phyloP scores from a whole-genome alignment of 1,284 basidiomycete species.

The Pascua sp. region DNA sequence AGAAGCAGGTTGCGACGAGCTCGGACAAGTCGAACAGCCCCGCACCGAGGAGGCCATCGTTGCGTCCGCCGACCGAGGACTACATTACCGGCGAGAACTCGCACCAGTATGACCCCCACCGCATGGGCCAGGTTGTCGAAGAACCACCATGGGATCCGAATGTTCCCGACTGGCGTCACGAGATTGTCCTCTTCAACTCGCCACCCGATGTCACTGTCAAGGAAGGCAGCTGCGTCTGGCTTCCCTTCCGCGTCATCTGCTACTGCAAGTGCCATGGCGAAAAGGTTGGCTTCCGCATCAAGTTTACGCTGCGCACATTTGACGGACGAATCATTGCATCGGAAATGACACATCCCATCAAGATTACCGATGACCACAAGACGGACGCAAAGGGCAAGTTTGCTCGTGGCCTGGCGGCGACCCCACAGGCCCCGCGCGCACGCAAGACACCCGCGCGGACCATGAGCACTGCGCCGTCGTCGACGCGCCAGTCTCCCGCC shows the following conservation, averaged over 20 bases:
- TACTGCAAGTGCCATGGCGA: slow-evolving; percentile 99
- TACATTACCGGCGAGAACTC: slow-evolving; percentile 42
- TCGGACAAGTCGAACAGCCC: slow-evolving; percentile 25
- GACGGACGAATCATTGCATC: slow-evolving; percentile 76
- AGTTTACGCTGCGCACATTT: slow-evolving; percentile 81
- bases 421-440: slow-evolving; percentile 24
- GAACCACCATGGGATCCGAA: slow-evolving; percentile 43
- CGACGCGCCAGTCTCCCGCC: slow-evolving; percentile 35
- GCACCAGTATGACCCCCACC: slow-evolving; percentile 39
- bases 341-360: slow-evolving; percentile 84
- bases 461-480: slow-evolving; percentile 35
- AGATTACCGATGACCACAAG: slow-evolving; percentile 99
- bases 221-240: slow-evolving; percentile 70
- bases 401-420: slow-evolving; percentile 5
- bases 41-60: slow-evolving; percentile 12
- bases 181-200: slow-evolving; percentile 94
- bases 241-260: slow-evolving; percentile 95
- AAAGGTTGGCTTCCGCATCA: slow-evolving; percentile 89
- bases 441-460: slow-evolving; percentile 26
- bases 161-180: slow-evolving; percentile 49
- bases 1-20: slow-evolving; percentile 32
- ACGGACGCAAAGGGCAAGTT: slow-evolving; percentile 55
- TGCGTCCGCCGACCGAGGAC: slow-evolving; percentile 28
- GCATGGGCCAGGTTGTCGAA: slow-evolving; percentile 38
- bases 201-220: slow-evolving; percentile 86